Conservation (phyloP, 495 filamentous ascomycete genomes). For the Articulospora tetracladia region DNA sequence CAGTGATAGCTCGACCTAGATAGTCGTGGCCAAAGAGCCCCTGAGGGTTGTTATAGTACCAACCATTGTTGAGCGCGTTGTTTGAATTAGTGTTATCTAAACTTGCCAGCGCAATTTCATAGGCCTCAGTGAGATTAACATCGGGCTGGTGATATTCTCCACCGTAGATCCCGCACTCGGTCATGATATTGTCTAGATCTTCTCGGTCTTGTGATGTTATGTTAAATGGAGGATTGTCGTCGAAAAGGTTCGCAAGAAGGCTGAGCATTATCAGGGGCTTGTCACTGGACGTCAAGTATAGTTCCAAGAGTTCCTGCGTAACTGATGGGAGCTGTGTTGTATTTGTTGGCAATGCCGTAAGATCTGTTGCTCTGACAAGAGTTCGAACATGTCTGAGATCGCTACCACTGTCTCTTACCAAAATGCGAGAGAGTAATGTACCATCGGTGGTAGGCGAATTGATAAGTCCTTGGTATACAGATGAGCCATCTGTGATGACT, state of each 20-base stretch:
- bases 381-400: conserved; percentile 5
- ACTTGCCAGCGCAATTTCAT: too few species aligned
- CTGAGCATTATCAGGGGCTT: neutral
- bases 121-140: neutral
- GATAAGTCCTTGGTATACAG: conserved; percentile 5
- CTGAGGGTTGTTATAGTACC: too few species aligned
- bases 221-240: neutral
- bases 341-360: too few species aligned
- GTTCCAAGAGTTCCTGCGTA: too few species aligned
- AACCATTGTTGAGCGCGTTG: too few species aligned
- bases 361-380: neutral
- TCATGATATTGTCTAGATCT: neutral
- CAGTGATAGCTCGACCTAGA: too few species aligned
- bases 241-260: neutral
- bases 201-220: neutral
- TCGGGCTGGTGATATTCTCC: neutral
- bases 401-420: neutral
- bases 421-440: neutral
- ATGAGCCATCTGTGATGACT: neutral
- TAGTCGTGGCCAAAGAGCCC: too few species aligned
- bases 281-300: too few species aligned
- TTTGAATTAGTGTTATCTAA: too few species aligned
- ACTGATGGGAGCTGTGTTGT: too few species aligned
- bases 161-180: neutral
- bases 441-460: conserved; percentile 3